Conservation (phyloP, 1,284 basidiomycete genomes). For the Volvariella surrecta region DNA sequence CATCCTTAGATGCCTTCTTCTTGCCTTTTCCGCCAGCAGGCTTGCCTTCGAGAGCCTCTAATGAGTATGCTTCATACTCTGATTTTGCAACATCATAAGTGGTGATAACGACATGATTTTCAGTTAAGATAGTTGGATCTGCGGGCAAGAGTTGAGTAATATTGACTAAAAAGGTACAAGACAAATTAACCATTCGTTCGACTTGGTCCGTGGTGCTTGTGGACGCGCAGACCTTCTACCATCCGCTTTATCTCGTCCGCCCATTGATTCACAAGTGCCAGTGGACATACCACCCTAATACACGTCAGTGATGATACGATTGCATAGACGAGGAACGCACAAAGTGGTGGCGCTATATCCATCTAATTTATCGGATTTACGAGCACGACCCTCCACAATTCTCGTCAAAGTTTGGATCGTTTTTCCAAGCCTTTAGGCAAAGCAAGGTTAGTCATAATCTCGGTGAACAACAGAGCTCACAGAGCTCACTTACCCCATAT, state of each 20-base stretch:
- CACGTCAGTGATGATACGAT: conserved; percentile 8
- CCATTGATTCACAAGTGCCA: conserved; percentile 90
- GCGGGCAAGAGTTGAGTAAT: conserved; percentile 6
- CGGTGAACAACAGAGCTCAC: conserved; percentile 4
- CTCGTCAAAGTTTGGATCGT: conserved; percentile 87
- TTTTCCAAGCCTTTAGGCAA: conserved; percentile 67
- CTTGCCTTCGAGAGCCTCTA: conserved; percentile 36
- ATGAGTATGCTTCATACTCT: conserved; percentile 49
- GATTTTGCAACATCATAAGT: conserved; percentile 78
- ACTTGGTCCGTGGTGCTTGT: conserved; percentile 75
- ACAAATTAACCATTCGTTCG: conserved; percentile 57
- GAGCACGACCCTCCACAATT: conserved; percentile 71
- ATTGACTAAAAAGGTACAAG: background rate
- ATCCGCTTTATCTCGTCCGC: conserved; percentile 79
- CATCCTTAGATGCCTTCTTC: conserved; percentile 15
- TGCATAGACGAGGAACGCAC: conserved; percentile 33
- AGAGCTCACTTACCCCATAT: conserved; percentile 62
- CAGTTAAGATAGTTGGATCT: conserved; percentile 56
- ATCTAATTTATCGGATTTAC: conserved; percentile 59
- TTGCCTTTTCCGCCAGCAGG: conserved; percentile 24
- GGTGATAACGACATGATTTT: conserved; percentile 75
- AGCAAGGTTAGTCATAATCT: conserved; percentile 1
- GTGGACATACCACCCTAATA: conserved; percentile 69
- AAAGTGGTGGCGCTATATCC: conserved; percentile 68
- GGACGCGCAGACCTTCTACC: conserved; percentile 59